phyloP scores from a whole-genome alignment of 2,329 filamentous ascomycete species.

The Dichotomopilus funicola region DNA sequence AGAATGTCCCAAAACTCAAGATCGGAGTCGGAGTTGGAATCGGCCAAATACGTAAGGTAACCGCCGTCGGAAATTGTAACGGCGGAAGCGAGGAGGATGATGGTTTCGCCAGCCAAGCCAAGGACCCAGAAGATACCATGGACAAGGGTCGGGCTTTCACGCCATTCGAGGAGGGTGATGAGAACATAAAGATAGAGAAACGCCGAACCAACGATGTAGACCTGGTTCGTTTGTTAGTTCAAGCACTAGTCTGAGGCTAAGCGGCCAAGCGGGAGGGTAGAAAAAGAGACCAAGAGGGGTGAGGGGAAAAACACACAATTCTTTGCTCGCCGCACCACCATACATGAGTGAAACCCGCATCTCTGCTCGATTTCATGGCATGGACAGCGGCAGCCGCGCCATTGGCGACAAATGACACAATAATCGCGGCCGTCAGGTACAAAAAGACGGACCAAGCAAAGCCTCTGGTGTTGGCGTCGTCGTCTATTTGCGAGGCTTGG shows the following conservation, averaged over 20 bases:
- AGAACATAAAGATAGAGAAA: conserved; percentile 84
- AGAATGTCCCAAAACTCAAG: conserved; percentile 51
- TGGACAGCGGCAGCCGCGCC: conserved; percentile 67
- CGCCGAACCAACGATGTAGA: conserved; percentile 76
- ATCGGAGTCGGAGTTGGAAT: conserved; percentile 30
- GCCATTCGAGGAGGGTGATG: conserved; percentile 79
- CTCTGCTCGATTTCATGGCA: conserved; percentile 56
- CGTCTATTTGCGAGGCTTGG: conserved; percentile 22
- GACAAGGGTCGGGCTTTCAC: conserved; percentile 69
- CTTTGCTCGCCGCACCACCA: conserved; percentile 73
- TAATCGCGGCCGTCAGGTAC: conserved; percentile 63
- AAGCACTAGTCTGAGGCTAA: conserved; percentile 10
- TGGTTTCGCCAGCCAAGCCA: conserved; percentile 64
- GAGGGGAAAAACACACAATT: conserved; percentile 23
- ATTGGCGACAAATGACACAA: conserved; percentile 70
- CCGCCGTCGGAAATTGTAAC: conserved; percentile 56
- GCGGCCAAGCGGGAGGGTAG: not conserved
- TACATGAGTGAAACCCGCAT: conserved; percentile 34
- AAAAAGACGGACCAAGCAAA: conserved; percentile 66
- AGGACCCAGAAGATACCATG: conserved; percentile 76
- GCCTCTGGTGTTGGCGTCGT: conserved; percentile 53
- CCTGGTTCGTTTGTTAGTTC: conserved; percentile 43
- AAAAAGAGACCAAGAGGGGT: not conserved
- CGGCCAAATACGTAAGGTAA: conserved; percentile 28
- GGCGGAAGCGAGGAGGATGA: conserved; percentile 63